Evolutionary conservation across 2,329 filamentous ascomycete species (phyloP).

Genomic region (Fusarium tuaranense): DNA sequence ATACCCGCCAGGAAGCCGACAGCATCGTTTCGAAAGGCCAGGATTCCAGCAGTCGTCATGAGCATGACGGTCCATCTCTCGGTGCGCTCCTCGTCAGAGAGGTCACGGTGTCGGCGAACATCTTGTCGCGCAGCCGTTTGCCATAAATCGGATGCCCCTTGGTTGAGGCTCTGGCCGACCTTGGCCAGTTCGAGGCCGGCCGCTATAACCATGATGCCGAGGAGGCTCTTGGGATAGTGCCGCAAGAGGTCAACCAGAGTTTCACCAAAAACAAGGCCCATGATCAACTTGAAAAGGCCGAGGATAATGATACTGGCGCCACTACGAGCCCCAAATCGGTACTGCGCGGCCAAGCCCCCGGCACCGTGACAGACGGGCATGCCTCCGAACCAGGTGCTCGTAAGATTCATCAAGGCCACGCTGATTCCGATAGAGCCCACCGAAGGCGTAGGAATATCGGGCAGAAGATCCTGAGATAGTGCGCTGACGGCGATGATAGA

Average conservation of each 20-base stretch:
- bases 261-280: slow-evolving; percentile 82
- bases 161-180: slow-evolving; percentile 86
- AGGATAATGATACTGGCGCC: slow-evolving; percentile 86
- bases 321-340: slow-evolving; percentile 90
- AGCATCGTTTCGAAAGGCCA: slow-evolving; percentile 91
- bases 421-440: slow-evolving; percentile 85
- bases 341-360: slow-evolving; percentile 90
- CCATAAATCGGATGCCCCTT: slow-evolving; percentile 73
- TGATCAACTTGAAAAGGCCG: slow-evolving; percentile 77
- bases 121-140: slow-evolving; percentile 56
- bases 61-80: slow-evolving; percentile 92
- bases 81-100: slow-evolving; percentile 75
- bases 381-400: slow-evolving; percentile 89
- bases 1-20: slow-evolving; percentile 88
- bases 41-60: slow-evolving; percentile 82
- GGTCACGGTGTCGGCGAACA: slow-evolving; percentile 59
- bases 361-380: slow-evolving; percentile 98
- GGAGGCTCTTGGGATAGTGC: slow-evolving; percentile 79
- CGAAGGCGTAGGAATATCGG: slow-evolving; percentile 72
- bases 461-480: slow-evolving; percentile 81
- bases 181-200: slow-evolving; percentile 89
- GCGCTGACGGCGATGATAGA: slow-evolving; percentile 90
- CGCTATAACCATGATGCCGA: slow-evolving; percentile 91
- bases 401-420: slow-evolving; percentile 84
- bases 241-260: slow-evolving; percentile 77